Base-by-base conservation (phyloP, 2,329 filamentous ascomycete species). In the Colletotrichum agaves region DNA sequence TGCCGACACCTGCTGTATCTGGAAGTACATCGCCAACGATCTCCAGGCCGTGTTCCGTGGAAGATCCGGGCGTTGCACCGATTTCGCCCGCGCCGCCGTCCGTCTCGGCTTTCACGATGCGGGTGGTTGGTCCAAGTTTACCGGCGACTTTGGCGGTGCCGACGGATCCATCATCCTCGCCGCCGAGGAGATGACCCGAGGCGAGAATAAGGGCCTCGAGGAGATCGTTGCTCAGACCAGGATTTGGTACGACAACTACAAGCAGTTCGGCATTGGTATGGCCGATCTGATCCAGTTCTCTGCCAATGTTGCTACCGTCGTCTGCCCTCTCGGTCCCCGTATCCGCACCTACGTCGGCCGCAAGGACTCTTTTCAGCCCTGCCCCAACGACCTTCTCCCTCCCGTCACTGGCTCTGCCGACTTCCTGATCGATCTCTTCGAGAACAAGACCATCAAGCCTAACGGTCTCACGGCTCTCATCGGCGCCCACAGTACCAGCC, bases 231-330 rank as follows among this genome's bases (percentile, higher is more conserved):
- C 57, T 3, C 72, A 80, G 50, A 79, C 83, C 21, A 73, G 77
- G 17, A 65, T 67, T 3, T 78, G 85, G 65, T 81, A 80, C 67
- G 55, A 74, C 33, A 80, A 83, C 70, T 84, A 81, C 70, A 67
- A 61, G 56, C 35, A 62, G 44, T 75, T 71, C 11, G 71, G 73
- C 10, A 80, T 88, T 23, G 78, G 81, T 2, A 83, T 83, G 70
- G 86, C 85, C 39, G 87, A 88, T 71, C 78, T 88, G 3, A 81
- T 87, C 21, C 85, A 87, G 72, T 83, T 87, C 72, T 83, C 83
- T 0, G 78, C 78, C 75, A 84, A 73, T 63, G 78, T 85, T 27
- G 85, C 83, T 19, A 83, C 84, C 7, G 80, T 84, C 6, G 79
- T 82, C 17, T 82, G 80, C 66, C 79, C 80, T 10, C 75, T 80